Conservation (phyloP, 2,329 filamentous ascomycete genomes). For the Colletotrichum sp. region DNA sequence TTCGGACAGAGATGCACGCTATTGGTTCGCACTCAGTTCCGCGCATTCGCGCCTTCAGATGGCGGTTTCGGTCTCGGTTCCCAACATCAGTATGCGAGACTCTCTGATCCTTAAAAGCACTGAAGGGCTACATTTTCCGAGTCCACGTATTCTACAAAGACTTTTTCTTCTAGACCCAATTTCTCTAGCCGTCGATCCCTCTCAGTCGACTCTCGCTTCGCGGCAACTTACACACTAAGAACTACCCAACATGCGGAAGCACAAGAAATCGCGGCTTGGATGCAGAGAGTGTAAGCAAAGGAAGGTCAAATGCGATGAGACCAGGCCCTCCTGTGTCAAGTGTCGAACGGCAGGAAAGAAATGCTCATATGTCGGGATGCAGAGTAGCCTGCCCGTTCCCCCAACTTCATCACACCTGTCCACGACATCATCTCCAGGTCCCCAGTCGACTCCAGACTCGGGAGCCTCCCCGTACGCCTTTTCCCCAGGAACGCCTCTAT, state of each 20-base stretch:
- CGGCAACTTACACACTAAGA: not conserved
- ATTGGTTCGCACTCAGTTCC: not conserved
- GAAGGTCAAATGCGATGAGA: conserved; percentile 49
- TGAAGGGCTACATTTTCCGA: too few species aligned
- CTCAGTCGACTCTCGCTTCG: not conserved
- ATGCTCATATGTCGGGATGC: conserved; percentile 33
- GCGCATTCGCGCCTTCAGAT: not conserved
- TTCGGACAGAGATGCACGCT: not conserved
- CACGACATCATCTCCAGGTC: conserved; percentile 38
- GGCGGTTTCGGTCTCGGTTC: not conserved
- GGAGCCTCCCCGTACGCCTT: not conserved
- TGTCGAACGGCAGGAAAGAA: conserved; percentile 39
- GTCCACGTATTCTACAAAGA: not conserved
- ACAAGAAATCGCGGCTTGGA: conserved; percentile 44
- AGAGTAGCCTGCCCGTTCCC: not conserved
- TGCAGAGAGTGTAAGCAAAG: conserved; percentile 44
- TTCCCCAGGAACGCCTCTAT: not conserved
- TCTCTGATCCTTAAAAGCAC: not conserved
- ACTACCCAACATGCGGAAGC: conserved; percentile 14
- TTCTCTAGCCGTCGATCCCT: not conserved
- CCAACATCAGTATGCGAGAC: not conserved
- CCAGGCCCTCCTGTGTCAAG: conserved; percentile 41
- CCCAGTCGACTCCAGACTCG: conserved; percentile 22
- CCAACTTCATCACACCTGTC: not conserved
- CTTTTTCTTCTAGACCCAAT: not conserved